Conservation (phyloP, 805 yeast genomes). For the Ogataea methylovora region DNA sequence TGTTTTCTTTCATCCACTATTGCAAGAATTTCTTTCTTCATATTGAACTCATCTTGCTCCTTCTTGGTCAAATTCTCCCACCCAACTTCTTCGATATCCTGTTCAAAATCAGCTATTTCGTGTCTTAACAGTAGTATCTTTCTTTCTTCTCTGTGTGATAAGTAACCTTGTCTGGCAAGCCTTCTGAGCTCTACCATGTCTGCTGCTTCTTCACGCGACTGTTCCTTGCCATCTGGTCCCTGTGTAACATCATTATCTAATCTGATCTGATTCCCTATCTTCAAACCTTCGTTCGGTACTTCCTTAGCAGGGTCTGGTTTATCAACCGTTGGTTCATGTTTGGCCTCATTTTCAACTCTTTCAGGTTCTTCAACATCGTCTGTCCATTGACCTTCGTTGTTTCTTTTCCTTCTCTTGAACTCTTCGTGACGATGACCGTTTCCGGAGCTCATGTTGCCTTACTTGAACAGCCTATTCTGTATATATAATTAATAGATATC, state of each 20-base stretch:
- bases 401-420: conserved; percentile 13
- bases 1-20: conserved; percentile 34
- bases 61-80: conserved; percentile 41
- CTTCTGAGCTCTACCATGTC: conserved; percentile 24
- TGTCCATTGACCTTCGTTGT: conserved; percentile 1
- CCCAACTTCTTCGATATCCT: conserved; percentile 42
- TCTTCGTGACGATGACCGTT: no score
- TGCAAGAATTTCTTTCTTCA: conserved; percentile 42
- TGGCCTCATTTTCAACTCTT: background rate
- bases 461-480: no score
- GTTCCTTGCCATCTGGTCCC: background rate
- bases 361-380: background rate
- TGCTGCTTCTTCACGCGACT: conserved; percentile 1
- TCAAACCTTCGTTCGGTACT: background rate
- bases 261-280: conserved; percentile 1
- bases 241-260: conserved; percentile 1
- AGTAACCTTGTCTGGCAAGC: conserved; percentile 42
- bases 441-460: no score
- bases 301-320: background rate
- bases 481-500: no score
- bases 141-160: conserved; percentile 40
- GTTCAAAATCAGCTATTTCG: conserved; percentile 43
- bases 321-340: background rate
- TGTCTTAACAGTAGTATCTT: conserved; percentile 33
- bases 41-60: conserved; percentile 44